A percentile compares a stretch with the other conserved stretches of the same genome.
These are phyloP conservation scores for Urochloa ruziziensis DNA, from an alignment of 176 grass and related monocot species.

Conservation along the genomic window DNA sequence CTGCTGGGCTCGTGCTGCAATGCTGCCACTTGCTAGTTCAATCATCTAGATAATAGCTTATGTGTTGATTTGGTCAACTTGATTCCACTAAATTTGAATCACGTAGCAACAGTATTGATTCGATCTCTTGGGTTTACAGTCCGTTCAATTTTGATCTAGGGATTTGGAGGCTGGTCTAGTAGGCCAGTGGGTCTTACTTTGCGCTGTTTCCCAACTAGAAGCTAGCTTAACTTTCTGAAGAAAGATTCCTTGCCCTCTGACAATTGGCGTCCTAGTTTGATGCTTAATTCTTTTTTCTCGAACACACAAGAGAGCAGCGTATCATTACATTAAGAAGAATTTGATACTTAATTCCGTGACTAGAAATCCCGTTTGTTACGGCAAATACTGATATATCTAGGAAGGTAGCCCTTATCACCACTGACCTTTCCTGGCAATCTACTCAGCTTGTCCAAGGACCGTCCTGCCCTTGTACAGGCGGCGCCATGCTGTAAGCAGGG, in stretches of 20 bases:
- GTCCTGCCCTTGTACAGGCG: background rate
- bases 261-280: background rate
- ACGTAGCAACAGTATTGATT: background rate
- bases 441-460: background rate
- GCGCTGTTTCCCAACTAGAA: background rate
- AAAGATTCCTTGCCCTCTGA: background rate
- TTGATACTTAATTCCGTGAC: background rate
- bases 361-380: background rate
- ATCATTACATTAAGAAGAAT: too few relatives aligned
- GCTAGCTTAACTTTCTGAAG: conserved; percentile 1
- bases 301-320: too few relatives aligned
- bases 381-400: background rate
- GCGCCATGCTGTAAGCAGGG: background rate
- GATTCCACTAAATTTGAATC: background rate
- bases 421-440: background rate
- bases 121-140: background rate
- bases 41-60: background rate
- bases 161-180: background rate
- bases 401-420: background rate
- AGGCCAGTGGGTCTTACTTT: background rate
- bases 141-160: background rate
- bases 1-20: background rate
- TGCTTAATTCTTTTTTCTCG: background rate
- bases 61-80: background rate
- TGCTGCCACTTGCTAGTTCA: background rate